Percentiles rank a stretch among this genome's conserved stretches.
Conservation (phyloP, 148 eudicot species). For the Pharnaceum exiguum region DNA sequence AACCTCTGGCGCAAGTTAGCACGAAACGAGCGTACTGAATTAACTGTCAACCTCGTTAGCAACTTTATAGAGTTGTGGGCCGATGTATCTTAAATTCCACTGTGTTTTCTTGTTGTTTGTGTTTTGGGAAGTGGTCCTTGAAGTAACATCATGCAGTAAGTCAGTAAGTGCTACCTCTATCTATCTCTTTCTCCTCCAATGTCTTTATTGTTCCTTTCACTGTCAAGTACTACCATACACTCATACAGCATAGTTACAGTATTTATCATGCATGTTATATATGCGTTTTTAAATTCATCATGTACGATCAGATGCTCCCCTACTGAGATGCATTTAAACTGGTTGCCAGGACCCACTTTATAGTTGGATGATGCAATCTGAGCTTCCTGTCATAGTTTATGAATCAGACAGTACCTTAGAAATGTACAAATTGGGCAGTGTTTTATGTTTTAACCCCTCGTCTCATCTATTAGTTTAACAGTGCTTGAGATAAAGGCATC, state of each 20-base stretch:
- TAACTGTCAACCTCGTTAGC: constrained; percentile 41
- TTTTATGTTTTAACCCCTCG: constrained; percentile 18
- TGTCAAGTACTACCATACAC: constrained; percentile 6
- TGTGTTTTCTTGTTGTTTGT: constrained; percentile 23
- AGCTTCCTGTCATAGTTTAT: constrained; percentile 11
- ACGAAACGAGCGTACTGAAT: constrained; percentile 16
- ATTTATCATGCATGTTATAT: neutral
- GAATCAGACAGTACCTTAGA: constrained; percentile 25
- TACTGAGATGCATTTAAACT: constrained; percentile 17
- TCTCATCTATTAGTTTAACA: constrained; percentile 11
- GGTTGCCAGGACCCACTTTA: constrained; percentile 12
- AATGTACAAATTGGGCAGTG: constrained; percentile 31
- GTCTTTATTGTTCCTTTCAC: constrained; percentile 19
- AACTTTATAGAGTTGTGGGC: constrained; percentile 46
- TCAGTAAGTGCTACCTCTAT: neutral
- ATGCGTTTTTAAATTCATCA: neutral
- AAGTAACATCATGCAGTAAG: constrained; percentile 14
- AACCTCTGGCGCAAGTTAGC: constrained; percentile 25
- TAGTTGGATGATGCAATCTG: constrained; percentile 26
- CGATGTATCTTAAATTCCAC: constrained; percentile 58
- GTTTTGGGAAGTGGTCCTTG: constrained; percentile 42
- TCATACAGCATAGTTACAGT: neutral
- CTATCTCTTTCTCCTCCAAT: constrained; percentile 5
- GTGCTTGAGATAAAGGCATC: constrained; percentile 5
- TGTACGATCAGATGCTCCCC: constrained; percentile 19